A percentile compares a stretch with the other conserved stretches of the same genome.
phyloP scores from a whole-genome alignment of 31 red algal species.

The Endocladia muricata region DNA sequence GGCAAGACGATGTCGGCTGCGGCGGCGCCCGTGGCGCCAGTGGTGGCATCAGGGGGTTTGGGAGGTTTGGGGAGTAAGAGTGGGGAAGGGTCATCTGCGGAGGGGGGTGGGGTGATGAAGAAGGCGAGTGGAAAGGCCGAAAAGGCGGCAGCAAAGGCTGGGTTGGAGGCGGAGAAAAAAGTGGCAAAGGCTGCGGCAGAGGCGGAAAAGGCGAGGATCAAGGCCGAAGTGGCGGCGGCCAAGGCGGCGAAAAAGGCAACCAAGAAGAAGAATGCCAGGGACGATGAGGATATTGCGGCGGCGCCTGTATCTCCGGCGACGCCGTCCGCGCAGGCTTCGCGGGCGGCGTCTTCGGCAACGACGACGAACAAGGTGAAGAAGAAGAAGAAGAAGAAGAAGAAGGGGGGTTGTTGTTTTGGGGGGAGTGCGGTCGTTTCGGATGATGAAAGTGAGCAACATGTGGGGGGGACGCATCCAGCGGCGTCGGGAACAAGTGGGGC shows the following conservation, averaged over 20 bases:
- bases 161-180: constrained; percentile 1
- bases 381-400: constrained; percentile 70
- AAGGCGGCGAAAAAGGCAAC: constrained; percentile 3
- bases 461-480: constrained; percentile 22
- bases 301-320: constrained; percentile 9
- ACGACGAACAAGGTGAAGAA: constrained; percentile 13
- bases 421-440: constrained; percentile 36
- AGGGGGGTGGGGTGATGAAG: neutral
- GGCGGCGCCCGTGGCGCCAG: neutral
- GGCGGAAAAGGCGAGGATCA: constrained; percentile 1
- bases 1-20: neutral
- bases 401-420: constrained; percentile 48
- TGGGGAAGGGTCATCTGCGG: neutral
- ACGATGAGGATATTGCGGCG: neutral
- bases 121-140: neutral
- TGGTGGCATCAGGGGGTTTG: neutral
- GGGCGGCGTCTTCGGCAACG: neutral
- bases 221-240: neutral
- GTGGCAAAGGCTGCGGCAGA: constrained; percentile 5
- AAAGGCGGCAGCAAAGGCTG: neutral
- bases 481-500: constrained; percentile 11
- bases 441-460: constrained; percentile 9
- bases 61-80: neutral
- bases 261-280: neutral
- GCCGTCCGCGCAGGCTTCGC: constrained; percentile 3